A percentile compares a stretch with the other conserved stretches of the same genome.
phyloP scores from a whole-genome alignment of 352 stramenopile species.

The Aphanomyces astaci region DNA sequence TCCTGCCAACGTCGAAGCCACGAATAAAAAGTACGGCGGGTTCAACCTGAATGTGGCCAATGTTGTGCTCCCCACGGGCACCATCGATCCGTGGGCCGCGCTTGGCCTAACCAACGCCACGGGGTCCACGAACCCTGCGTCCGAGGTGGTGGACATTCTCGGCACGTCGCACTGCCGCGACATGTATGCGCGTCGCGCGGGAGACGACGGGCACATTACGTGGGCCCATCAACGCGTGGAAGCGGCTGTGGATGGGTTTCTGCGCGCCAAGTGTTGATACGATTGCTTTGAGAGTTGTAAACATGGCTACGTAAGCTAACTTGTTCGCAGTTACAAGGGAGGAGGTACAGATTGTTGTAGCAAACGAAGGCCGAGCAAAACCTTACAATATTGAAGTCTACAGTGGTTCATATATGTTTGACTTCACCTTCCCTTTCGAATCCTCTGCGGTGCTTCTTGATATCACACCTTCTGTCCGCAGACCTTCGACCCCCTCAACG shows the following conservation, averaged over 20 bases:
- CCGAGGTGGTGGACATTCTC: conserved; percentile 6
- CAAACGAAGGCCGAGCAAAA: too few species aligned
- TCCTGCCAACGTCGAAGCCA: conserved; percentile 42
- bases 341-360: too few species aligned
- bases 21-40: conserved; percentile 60
- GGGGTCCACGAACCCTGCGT: background rate
- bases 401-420: too few species aligned
- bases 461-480: too few species aligned
- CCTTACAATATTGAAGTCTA: too few species aligned
- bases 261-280: background rate
- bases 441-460: too few species aligned
- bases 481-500: too few species aligned
- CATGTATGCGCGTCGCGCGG: background rate
- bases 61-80: conserved; percentile 76
- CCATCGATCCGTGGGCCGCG: conserved; percentile 64
- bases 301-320: too few species aligned
- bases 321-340: too few species aligned
- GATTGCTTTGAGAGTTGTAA: too few species aligned
- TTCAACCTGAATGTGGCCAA: conserved; percentile 52
- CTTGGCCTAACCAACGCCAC: conserved; percentile 23
- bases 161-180: conserved; percentile 11
- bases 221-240: conserved; percentile 7
- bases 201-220: background rate
- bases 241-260: background rate
- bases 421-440: too few species aligned